Percentiles rank a stretch among this genome's conserved stretches.
phyloP scores from a whole-genome alignment of 1,284 basidiomycete species.

The Cryptococcus neoformans region DNA sequence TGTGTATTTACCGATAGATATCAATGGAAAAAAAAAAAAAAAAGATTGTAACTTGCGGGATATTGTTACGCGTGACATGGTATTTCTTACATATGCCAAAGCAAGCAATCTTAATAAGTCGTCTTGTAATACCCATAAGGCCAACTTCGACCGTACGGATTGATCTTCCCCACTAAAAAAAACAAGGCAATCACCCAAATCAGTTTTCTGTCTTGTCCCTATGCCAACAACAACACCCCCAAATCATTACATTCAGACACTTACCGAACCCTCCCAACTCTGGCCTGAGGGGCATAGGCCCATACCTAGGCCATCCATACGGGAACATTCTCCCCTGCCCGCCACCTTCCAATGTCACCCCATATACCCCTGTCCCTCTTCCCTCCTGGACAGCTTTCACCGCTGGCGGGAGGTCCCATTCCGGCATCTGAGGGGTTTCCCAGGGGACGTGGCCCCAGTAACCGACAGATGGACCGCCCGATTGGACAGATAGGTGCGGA shows the following conservation, averaged over 20 bases:
- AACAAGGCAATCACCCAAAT: not conserved
- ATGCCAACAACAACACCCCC: no score
- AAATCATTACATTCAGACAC: constrained; percentile 2
- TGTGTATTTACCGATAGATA: not conserved
- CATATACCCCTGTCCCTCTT: constrained; percentile 33
- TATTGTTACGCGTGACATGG: no score
- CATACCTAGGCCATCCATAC: constrained; percentile 44
- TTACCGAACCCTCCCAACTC: constrained; percentile 38
- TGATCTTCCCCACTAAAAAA: constrained; percentile 32
- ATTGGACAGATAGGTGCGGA: constrained; percentile 27
- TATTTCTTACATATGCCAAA: no score
- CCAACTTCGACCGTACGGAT: constrained; percentile 34
- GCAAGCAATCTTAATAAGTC: constrained; percentile 14
- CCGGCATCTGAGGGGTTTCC: constrained; percentile 22
- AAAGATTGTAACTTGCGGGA: no score
- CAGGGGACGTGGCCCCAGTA: constrained; percentile 36
- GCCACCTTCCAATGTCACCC: constrained; percentile 17
- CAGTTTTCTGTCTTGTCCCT: not conserved
- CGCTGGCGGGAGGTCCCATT: constrained; percentile 21
- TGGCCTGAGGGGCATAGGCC: constrained; percentile 39
- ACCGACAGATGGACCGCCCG: constrained; percentile 27
- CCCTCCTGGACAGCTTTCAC: constrained; percentile 30
- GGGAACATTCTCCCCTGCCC: constrained; percentile 21
- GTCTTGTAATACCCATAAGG: constrained; percentile 40
- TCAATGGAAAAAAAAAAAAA: no score